Evolutionary conservation across 78 protist species (phyloP).

Genomic region (Tieghemostelium lacteum): DNA sequence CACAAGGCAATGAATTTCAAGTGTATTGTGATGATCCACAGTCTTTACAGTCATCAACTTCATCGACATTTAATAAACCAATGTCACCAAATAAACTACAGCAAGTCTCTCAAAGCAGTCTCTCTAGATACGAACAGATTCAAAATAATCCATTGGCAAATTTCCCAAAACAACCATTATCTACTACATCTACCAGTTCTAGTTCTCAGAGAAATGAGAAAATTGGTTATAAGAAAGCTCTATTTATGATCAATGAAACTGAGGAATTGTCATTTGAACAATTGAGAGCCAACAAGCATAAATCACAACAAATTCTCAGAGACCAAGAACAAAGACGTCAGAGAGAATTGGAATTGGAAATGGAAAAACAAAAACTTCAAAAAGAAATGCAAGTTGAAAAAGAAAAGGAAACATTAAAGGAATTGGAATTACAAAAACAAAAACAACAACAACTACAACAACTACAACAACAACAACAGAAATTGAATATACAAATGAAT

Average conservation of each 20-base stretch:
- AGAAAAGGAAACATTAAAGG: constrained; percentile 4
- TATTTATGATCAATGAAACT: constrained; percentile 21
- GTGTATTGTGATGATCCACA: constrained; percentile 63
- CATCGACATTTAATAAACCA: neutral
- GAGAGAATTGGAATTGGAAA: neutral
- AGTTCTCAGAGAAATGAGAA: constrained; percentile 10
- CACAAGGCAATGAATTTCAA: constrained; percentile 14
- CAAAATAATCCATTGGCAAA: constrained; percentile 51
- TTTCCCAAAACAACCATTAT: constrained; percentile 13
- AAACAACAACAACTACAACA: neutral
- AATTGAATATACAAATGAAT: neutral
- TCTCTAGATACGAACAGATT: constrained; percentile 16
- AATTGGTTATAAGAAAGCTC: constrained; percentile 54
- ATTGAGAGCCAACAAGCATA: constrained; percentile 23
- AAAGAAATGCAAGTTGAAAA: constrained; percentile 25
- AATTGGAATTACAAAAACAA: constrained; percentile 16
- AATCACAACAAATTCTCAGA: neutral
- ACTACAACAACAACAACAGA: constrained; percentile 13
- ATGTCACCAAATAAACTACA: constrained; percentile 20
- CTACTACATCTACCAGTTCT: neutral
- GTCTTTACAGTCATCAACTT: neutral
- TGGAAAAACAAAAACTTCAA: neutral
- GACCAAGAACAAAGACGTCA: neutral
- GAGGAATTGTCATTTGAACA: constrained; percentile 64
- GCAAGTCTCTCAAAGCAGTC: neutral